Percentiles rank a stretch among this genome's conserved stretches.
Evolutionary conservation across 768 basidiomycete genomes (phyloP).

Genomic region (Leccinum variicolor): DNA sequence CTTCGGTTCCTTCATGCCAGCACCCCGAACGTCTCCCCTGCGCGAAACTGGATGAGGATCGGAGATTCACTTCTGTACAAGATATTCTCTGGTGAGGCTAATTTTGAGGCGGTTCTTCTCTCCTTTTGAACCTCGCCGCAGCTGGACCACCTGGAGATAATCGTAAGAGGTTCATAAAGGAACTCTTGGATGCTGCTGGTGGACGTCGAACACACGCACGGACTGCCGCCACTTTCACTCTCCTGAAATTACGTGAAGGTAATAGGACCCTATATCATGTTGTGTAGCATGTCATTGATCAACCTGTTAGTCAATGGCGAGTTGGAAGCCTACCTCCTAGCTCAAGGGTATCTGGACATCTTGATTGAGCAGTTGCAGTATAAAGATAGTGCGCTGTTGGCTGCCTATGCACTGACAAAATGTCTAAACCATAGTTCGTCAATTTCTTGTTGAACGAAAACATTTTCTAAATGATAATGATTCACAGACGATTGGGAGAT

Average conservation of each 20-base stretch:
- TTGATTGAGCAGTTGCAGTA: conserved; percentile 12
- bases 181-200: conserved; percentile 5
- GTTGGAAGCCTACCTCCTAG: conserved; percentile 1
- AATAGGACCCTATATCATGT: neutral
- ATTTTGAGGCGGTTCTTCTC: neutral
- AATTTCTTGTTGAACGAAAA: neutral
- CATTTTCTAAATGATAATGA: neutral
- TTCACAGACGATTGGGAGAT: neutral
- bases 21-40: conserved; percentile 7
- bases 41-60: conserved; percentile 12
- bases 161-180: conserved; percentile 7
- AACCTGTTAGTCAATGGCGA: neutral
- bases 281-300: neutral
- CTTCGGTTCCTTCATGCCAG: conserved; percentile 7
- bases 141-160: conserved; percentile 4
- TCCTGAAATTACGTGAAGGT: conserved; percentile 9
- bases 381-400: conserved; percentile 13
- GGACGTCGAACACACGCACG: conserved; percentile 6
- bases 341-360: neutral
- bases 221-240: conserved; percentile 14
- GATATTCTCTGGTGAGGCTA: conserved; percentile 4
- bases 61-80: conserved; percentile 9
- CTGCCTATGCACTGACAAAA: conserved; percentile 15
- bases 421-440: conserved; percentile 8
- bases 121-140: neutral